Base-by-base conservation (phyloP, 495 filamentous ascomycete species). In the Annulohypoxylon bovei region DNA sequence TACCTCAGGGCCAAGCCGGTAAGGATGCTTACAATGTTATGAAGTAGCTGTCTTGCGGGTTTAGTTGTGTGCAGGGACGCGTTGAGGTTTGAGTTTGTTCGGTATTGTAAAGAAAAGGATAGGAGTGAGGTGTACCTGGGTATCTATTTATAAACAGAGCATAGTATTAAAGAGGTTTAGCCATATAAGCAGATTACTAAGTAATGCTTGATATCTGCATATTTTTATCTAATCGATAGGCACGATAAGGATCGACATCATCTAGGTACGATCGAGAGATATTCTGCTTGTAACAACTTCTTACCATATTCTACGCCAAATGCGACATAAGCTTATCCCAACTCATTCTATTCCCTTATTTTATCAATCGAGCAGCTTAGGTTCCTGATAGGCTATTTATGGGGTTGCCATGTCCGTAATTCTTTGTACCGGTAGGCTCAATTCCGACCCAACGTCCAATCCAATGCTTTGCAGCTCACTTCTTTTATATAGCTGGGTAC, bases 401-500 rank as follows among this genome's bases (percentile, higher is more conserved):
- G 22, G 57, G 46, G 62, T 58, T 56, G 82, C 59, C 22, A 95
- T 95, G 92, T 94, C 92, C 66, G 92, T 95, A 67, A 94, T 95
- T 76, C 88, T 95, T 50, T 93, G 91, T 75, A 95, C 92, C 72
- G 92, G 92, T 93, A 82, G 76, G 88, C 79, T 23, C 9, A 20
- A 44, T 32, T 33, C 9, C 6, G 25, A 25, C 25, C 52, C 54
- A 40, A 61, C 23, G n/a, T 35, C n/a, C 37, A 22, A 20, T 35
- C 25, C 30, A 35, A 50, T 58, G 47, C 16, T 61, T 40, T 57
- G 6, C 35, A 61, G 50, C 62, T 74, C 64, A 74, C 65, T 23
- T 54, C 52, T 58, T 35, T 12, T 12, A 35, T 32, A 92, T 81
- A 93, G 95, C 95, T 80, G 96, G 95, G 72, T 98, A 99, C 82